Evolutionary conservation across 495 filamentous ascomycete species (phyloP), one percentile per base, ranked within the genome.

Genomic region (Aspergillus incahuasiensis): DNA sequence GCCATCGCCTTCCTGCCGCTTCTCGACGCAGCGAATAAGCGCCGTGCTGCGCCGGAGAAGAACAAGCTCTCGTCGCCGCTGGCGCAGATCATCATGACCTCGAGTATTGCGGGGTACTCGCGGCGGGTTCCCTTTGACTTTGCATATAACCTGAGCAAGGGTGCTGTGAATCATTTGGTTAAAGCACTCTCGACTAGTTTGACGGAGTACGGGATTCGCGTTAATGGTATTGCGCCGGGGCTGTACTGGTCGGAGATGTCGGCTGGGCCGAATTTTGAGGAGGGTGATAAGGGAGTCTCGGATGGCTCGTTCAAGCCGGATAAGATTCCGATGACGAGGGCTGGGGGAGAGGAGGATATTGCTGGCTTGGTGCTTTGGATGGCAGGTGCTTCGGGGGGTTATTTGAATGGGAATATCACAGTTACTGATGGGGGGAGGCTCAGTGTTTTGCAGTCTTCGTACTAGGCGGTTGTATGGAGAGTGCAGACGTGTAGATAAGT

Each of bases 171-270:
- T 20, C 86, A 87, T 59, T 64, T 88, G 46, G 81, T 84, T 25
- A 89, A 88, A 75, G 71, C 79, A 58, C 59, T 88, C 35, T 73
- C 80, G 4, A 79, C 75, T 1, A 61, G 60, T 18, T 67, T 86
- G 25, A 74, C 73, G 15, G 71, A 75, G 19, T 87, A 83, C 68
- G 65, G 76, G 57, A 87, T 90, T 48, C 71, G 83, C 0, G 69
- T 79, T 8, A 89, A 89, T 71, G 76, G 79, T n/a, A 76, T 89
- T 22, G 81, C 82, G 8, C 86, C 87, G 25, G 87, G 86, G 18
- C 34, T 86, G 24, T 89, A 81, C 65, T 77, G 81, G 2, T 83
- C 80, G 24, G 85, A 88, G 47, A 85, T 88, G 83, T 74, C 85
- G 3, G 50, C 39, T 2, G 70, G 13, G 0, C 0, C 15, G 39